Conservation (phyloP, 164 flowering plant species). For the Berberis thunbergii region DNA sequence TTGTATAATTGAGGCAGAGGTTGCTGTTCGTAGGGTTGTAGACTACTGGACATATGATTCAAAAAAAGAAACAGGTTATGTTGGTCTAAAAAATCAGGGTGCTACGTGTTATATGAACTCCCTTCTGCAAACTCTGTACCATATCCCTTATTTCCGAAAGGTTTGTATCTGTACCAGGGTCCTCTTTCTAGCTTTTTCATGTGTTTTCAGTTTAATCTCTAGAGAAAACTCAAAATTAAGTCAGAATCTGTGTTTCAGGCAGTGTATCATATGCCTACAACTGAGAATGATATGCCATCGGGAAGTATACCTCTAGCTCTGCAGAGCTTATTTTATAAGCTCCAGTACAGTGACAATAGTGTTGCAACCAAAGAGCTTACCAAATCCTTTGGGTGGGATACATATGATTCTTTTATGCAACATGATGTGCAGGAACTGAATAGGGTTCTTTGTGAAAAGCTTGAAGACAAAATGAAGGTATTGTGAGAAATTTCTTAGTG, state of each 20-base stretch:
- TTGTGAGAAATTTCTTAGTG: background rate
- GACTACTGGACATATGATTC: constrained; percentile 63
- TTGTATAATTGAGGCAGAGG: constrained; percentile 57
- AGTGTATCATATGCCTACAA: constrained; percentile 66
- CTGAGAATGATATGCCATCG: constrained; percentile 61
- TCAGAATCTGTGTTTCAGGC: constrained; percentile 31
- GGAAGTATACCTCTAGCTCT: constrained; percentile 60
- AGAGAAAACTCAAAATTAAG: background rate
- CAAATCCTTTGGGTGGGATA: constrained; percentile 67
- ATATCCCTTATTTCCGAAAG: constrained; percentile 71
- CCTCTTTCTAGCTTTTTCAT: background rate
- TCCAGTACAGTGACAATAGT: constrained; percentile 56
- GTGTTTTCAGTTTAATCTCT: background rate
- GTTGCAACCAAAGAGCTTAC: constrained; percentile 65
- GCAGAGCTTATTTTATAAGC: constrained; percentile 65
- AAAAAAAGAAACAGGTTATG: constrained; percentile 69
- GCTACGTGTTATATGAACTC: constrained; percentile 81
- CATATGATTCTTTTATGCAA: constrained; percentile 54
- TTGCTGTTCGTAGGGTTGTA: constrained; percentile 44
- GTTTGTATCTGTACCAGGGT: constrained; percentile 14
- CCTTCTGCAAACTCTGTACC: constrained; percentile 59
- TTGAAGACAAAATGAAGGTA: constrained; percentile 71
- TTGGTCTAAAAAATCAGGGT: constrained; percentile 69
- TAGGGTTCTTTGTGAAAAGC: constrained; percentile 53
- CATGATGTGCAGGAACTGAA: constrained; percentile 60